Conservation (phyloP, 1,284 basidiomycete genomes). For the Flammula alnicola region DNA sequence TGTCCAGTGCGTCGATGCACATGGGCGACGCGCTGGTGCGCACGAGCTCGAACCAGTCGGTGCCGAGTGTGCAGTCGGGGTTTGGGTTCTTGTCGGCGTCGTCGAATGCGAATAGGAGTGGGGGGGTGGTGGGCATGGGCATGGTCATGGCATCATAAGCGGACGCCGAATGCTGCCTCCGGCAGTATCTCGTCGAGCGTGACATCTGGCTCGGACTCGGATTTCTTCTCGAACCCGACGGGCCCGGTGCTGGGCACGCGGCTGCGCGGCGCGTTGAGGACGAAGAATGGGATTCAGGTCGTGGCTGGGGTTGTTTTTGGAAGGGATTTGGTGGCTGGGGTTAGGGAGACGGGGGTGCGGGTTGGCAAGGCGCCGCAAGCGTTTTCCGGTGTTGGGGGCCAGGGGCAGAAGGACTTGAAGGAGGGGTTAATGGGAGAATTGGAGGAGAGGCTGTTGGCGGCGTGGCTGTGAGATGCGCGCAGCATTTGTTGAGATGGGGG, state of each 20-base stretch:
- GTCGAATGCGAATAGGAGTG: constrained; percentile 11
- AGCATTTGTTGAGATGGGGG: constrained; percentile 82
- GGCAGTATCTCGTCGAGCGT: constrained; percentile 58
- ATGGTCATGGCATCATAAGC: no score
- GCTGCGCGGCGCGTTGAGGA: constrained; percentile 56
- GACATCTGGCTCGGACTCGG: constrained; percentile 56
- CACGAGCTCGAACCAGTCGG: constrained; percentile 42
- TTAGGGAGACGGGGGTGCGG: constrained; percentile 56
- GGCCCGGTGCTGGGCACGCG: constrained; percentile 60
- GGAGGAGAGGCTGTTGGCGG: constrained; percentile 66
- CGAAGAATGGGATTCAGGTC: constrained; percentile 35
- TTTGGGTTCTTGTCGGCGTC: no score
- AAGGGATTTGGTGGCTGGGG: constrained; percentile 57
- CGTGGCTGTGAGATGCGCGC: constrained; percentile 78
- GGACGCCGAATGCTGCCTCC: constrained; percentile 42
- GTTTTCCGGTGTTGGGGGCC: no score
- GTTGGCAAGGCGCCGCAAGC: constrained; percentile 16
- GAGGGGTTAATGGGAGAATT: constrained; percentile 37
- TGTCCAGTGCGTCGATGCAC: constrained; percentile 27
- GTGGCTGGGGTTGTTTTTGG: constrained; percentile 68
- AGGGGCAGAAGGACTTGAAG: constrained; percentile 16
- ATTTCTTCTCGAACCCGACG: constrained; percentile 34
- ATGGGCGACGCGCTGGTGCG: constrained; percentile 22
- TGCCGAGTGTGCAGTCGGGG: no score
- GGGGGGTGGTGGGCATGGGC: no score